These are phyloP conservation scores for Gloeophyllum trabeum DNA, from an alignment of 768 basidiomycete genomes.

Conservation along the genomic window DNA sequence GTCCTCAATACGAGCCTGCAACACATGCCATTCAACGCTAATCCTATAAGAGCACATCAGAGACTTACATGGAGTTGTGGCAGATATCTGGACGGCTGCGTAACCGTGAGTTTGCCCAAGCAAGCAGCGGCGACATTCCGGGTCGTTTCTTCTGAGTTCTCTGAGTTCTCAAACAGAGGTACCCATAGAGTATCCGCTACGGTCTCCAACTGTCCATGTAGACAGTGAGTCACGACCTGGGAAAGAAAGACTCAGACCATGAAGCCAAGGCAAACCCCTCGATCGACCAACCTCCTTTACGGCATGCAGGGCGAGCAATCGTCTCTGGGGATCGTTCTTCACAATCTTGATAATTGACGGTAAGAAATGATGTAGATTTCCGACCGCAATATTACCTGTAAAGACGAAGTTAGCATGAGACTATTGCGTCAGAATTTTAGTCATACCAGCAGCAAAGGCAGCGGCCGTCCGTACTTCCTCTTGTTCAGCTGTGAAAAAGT, in stretches of 20 bases:
- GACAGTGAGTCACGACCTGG: constrained; percentile 87
- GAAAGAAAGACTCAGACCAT: background rate
- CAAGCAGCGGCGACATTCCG: constrained; percentile 95
- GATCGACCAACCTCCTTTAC: constrained; percentile 66
- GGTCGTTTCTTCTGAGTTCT: constrained; percentile 82
- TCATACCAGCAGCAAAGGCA: constrained; percentile 82
- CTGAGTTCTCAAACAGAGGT: constrained; percentile 86
- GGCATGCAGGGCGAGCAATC: constrained; percentile 81
- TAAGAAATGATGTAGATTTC: constrained; percentile 80
- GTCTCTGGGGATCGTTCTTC: constrained; percentile 64
- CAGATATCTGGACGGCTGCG: constrained; percentile 82
- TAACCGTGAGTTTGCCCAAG: constrained; percentile 88
- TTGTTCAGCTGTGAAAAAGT: constrained; percentile 63
- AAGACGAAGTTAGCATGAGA: background rate
- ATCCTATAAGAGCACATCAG: background rate
- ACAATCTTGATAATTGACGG: constrained; percentile 75
- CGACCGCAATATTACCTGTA: constrained; percentile 89
- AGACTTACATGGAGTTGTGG: constrained; percentile 77
- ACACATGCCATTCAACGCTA: background rate
- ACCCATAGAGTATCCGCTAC: constrained; percentile 88
- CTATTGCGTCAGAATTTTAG: background rate
- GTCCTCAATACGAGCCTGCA: constrained; percentile 57
- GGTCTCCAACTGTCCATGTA: constrained; percentile 70
- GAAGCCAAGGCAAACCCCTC: background rate
- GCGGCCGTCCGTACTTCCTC: constrained; percentile 88